Percentiles rank a stretch among this genome's conserved stretches.
Conservation (phyloP, 257 asterid genomes). For the Gentiana macrophylla region DNA sequence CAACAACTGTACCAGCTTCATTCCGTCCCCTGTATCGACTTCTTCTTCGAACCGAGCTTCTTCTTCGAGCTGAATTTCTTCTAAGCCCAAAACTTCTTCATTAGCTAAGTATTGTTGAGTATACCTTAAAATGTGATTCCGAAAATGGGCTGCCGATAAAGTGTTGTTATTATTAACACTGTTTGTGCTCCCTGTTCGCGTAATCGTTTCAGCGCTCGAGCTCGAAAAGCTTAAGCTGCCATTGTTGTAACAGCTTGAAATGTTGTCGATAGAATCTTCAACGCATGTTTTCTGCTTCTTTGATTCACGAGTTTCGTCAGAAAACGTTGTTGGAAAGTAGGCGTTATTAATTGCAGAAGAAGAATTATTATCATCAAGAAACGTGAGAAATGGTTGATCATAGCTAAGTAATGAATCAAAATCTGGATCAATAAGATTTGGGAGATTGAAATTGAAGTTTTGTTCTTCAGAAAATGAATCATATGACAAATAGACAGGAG, state of each 20-base stretch:
- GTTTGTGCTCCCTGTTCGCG: slow-evolving; percentile 27
- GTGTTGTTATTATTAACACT: slow-evolving; percentile 35
- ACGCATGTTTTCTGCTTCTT: slow-evolving; percentile 37
- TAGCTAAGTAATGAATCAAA: slow-evolving; percentile 5
- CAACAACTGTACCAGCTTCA: slow-evolving; percentile 54
- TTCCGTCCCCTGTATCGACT: slow-evolving; percentile 32
- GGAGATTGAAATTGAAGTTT: slow-evolving; percentile 1
- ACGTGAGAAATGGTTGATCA: slow-evolving; percentile 16
- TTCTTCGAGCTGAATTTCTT: slow-evolving; percentile 15
- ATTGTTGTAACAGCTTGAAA: slow-evolving; percentile 2
- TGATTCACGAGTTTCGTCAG: slow-evolving; percentile 24
- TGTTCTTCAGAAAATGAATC: slow-evolving; percentile 23
- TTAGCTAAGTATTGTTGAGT: slow-evolving; percentile 50
- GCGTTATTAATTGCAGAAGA: neutral
- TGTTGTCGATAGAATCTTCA: slow-evolving; percentile 18
- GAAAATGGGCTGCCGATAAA: slow-evolving; percentile 38
- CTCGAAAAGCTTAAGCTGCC: slow-evolving; percentile 9
- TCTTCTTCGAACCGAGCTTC: slow-evolving; percentile 8
- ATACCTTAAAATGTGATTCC: slow-evolving; percentile 56
- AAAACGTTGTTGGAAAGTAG: slow-evolving; percentile 23
- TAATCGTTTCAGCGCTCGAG: slow-evolving; percentile 15
- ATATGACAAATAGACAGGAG: slow-evolving; percentile 15
- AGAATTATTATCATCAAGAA: slow-evolving; percentile 20
- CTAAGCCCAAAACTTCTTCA: slow-evolving; percentile 39
- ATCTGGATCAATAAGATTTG: slow-evolving; percentile 3